These are phyloP conservation scores for Santalum album DNA, from an alignment of 164 flowering plant species.

Conservation along the genomic window DNA sequence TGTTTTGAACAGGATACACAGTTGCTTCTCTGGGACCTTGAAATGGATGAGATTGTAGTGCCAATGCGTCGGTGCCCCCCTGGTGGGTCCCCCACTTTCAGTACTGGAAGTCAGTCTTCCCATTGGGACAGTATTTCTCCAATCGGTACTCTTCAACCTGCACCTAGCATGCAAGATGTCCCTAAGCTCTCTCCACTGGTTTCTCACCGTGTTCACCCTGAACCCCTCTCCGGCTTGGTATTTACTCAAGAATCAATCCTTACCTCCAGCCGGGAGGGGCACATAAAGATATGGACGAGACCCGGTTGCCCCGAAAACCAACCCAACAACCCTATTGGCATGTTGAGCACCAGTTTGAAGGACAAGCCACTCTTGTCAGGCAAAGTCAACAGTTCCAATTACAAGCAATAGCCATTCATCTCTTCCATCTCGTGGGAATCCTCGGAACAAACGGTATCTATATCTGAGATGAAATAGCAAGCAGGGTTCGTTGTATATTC, in stretches of 20 bases:
- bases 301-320: slow-evolving; percentile 60
- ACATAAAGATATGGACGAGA: slow-evolving; percentile 84
- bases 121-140: slow-evolving; percentile 77
- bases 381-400: slow-evolving; percentile 34
- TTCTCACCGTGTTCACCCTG: slow-evolving; percentile 84
- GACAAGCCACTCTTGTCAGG: slow-evolving; percentile 36
- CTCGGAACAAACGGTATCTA: not conserved
- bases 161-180: slow-evolving; percentile 91
- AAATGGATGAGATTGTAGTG: slow-evolving; percentile 90
- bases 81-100: slow-evolving; percentile 87
- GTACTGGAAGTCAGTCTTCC: slow-evolving; percentile 79
- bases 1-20: slow-evolving; percentile 68
- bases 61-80: slow-evolving; percentile 77
- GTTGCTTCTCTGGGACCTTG: slow-evolving; percentile 88
- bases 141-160: slow-evolving; percentile 78
- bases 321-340: slow-evolving; percentile 40
- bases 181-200: slow-evolving; percentile 89
- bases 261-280: slow-evolving; percentile 87
- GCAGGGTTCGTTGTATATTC: slow-evolving; percentile 23
- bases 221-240: slow-evolving; percentile 83
- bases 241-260: slow-evolving; percentile 83
- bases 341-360: slow-evolving; percentile 38
- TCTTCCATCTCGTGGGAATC: not conserved
- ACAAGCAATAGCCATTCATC: slow-evolving; percentile 31
- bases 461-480: slow-evolving; percentile 1